Evolutionary conservation across 148 eudicot species (phyloP).

Genomic region (Pouteria glomerata): DNA sequence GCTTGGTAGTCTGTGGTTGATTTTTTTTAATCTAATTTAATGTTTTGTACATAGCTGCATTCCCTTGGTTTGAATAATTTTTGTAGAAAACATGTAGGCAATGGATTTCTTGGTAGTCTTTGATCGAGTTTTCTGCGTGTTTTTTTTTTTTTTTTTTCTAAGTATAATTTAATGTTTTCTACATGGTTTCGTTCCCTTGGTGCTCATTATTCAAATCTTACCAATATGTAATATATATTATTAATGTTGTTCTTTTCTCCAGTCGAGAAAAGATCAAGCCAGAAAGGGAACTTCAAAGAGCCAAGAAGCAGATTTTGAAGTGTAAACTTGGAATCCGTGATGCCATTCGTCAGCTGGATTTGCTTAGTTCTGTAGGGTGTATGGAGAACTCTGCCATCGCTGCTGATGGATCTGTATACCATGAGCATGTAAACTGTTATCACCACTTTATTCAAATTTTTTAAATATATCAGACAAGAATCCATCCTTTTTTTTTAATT

Average conservation of each 20-base stretch:
- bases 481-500: background rate
- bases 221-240: too few species aligned
- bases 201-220: too few species aligned
- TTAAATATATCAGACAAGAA: background rate
- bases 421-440: slow-evolving; percentile 69
- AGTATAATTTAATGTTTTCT: too few species aligned
- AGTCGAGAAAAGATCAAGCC: slow-evolving; percentile 96
- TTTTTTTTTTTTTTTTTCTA: too few species aligned
- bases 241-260: slow-evolving; percentile 10
- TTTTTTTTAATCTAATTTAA: too few species aligned
- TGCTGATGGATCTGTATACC: slow-evolving; percentile 94
- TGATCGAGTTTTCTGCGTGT: too few species aligned
- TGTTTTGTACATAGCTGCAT: too few species aligned
- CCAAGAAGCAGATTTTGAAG: slow-evolving; percentile 69
- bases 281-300: slow-evolving; percentile 79
- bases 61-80: too few species aligned
- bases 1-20: too few species aligned
- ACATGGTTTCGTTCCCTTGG: too few species aligned
- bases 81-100: too few species aligned
- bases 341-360: slow-evolving; percentile 73
- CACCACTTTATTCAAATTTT: background rate
- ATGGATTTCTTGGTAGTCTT: too few species aligned
- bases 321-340: slow-evolving; percentile 93
- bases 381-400: slow-evolving; percentile 66
- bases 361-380: slow-evolving; percentile 75